Base-by-base conservation (phyloP, 179 eudicot species). In the Pouteria campechiana region DNA sequence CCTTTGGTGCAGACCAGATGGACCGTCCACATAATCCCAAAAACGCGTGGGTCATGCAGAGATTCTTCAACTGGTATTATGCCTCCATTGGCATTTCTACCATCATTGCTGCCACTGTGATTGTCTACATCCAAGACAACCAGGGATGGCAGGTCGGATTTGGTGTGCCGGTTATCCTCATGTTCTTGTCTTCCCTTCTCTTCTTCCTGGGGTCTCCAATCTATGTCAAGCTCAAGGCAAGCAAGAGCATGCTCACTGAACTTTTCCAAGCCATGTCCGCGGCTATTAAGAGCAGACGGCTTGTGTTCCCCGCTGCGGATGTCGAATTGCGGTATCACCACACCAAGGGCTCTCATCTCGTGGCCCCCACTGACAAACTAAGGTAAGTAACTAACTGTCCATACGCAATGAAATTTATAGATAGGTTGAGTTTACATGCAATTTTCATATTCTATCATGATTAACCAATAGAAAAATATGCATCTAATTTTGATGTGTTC, bases 1-100 rank as follows among this genome's bases (percentile, higher is more conserved):
- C 75, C 2, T 69, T 69, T 15, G 75, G 75, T 5, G 75, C 75
- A 2, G 75, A 69, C 41, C 75, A 69, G 18, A 45, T 64, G 12
- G 35, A 64, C 43, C 22, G 54, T 15, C 67, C 56, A 0, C 30
- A 55, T 3, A 55, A 69, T 13, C 67, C 67, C 0, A 52, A 50
- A 7, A 69, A 69, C n/a, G 51, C 47, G 15, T 42, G 64, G 54
- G 43, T 55, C 16, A 6, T 60, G 19, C 64, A 60, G 35, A 64
- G 46, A 7, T 69, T 59, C 36, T 69, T 69, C 67, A 64, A 48
- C 34, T 69, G 67, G 70, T 69, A 69, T 31, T 69, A 69, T 14
- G 73, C 58, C 5, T 50, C 73, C 0, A 54, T 60, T 1, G 63
- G 60, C 2, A 33, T 64, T 7, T 55, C 75, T 3, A 23, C 64